phyloP scores from a whole-genome alignment of 2,329 filamentous ascomycete genomes.

The Diaporthe nobilis region DNA sequence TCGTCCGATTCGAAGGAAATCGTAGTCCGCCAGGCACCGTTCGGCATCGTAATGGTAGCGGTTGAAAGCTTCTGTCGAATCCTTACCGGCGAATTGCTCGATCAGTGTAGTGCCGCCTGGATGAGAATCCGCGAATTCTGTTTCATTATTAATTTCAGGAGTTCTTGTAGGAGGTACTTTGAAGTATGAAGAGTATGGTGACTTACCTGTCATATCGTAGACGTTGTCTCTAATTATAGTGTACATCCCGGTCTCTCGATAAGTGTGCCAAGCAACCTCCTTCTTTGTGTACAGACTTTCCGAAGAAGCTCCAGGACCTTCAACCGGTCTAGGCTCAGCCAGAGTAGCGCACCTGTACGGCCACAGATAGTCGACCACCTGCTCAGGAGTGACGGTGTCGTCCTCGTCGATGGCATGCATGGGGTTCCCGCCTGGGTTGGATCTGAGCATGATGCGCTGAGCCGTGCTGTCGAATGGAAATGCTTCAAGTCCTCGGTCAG shows the following conservation, averaged over 20 bases:
- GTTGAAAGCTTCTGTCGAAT: background rate
- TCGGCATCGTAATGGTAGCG: background rate
- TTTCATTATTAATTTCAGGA: background rate
- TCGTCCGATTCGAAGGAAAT: conserved; percentile 11
- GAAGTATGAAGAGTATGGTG: too few relatives aligned
- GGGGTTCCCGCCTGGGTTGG: background rate
- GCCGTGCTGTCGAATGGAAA: background rate
- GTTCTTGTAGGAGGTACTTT: fast-evolving
- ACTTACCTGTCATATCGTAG: background rate
- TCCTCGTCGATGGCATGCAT: background rate
- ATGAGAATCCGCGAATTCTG: background rate
- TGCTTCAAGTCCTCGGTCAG: background rate
- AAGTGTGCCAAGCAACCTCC: conserved; percentile 19
- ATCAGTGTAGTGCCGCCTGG: conserved; percentile 1
- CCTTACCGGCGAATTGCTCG: background rate
- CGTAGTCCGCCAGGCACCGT: background rate
- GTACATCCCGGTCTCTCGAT: background rate
- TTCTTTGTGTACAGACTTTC: background rate
- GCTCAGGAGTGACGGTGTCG: background rate
- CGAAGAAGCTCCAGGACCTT: background rate
- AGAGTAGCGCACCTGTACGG: background rate
- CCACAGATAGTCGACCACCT: background rate
- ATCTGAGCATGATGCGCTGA: background rate
- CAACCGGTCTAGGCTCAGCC: background rate
- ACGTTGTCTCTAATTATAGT: background rate